A percentile compares a stretch with the other conserved stretches of the same genome.
These are phyloP conservation scores for Xylaria longipes DNA, from an alignment of 495 filamentous ascomycete genomes.

Conservation along the genomic window DNA sequence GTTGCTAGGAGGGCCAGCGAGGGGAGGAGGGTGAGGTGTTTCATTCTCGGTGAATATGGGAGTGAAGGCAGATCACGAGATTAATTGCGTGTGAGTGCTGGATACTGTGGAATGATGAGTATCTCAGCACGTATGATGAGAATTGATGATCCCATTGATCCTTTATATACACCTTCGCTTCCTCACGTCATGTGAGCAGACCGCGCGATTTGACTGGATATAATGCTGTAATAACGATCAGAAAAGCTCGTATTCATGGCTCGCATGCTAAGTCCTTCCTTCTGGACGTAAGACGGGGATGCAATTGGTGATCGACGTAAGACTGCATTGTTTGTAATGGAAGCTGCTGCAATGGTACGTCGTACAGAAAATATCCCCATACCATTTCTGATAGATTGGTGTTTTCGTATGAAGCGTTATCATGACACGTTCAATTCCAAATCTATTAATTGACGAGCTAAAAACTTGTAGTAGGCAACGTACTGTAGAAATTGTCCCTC, in stretches of 20 bases:
- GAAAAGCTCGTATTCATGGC: slow-evolving; percentile 16
- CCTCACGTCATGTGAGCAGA: slow-evolving; percentile 9
- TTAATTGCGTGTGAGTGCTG: neutral
- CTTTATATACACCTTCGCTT: slow-evolving; percentile 1
- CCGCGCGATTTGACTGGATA: neutral
- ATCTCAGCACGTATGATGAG: neutral
- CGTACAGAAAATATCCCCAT: neutral
- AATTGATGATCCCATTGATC: neutral
- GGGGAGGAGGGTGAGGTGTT: neutral
- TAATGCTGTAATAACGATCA: neutral
- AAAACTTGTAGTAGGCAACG: neutral
- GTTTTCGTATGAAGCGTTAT: neutral
- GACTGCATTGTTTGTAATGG: neutral
- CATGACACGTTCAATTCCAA: neutral
- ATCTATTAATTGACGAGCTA: neutral
- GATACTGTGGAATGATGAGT: neutral
- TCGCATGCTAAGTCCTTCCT: neutral
- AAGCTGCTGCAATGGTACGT: slow-evolving; percentile 13
- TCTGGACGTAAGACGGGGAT: slow-evolving; percentile 13
- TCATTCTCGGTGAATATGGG: neutral
- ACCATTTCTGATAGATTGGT: neutral
- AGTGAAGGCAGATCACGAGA: neutral
- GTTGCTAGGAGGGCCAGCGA: slow-evolving; percentile 21
- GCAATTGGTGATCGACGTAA: slow-evolving; percentile 5
- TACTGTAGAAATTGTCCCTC: neutral